Percentiles rank a stretch among this genome's conserved stretches.
These are phyloP conservation scores for Geotrichum fermentans DNA, from an alignment of 1,139 yeast genomes.

Conservation along the genomic window DNA sequence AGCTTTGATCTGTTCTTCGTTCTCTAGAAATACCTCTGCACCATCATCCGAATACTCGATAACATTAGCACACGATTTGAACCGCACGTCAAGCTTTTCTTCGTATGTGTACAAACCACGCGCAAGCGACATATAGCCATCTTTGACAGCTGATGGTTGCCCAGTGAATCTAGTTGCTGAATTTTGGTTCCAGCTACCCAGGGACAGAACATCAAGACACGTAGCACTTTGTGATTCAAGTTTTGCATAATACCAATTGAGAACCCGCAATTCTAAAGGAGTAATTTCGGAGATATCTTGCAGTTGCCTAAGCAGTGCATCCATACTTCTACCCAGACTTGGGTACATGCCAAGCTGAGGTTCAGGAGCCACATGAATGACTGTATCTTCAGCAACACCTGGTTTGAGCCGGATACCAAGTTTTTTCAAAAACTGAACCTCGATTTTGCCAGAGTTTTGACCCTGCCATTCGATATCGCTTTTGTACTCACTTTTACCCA, in stretches of 20 bases:
- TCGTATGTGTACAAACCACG: constrained; percentile 42
- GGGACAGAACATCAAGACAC: constrained; percentile 36
- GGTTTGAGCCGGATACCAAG: constrained; percentile 32
- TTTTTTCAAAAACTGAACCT: constrained; percentile 31
- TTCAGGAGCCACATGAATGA: constrained; percentile 36
- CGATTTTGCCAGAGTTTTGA: constrained; percentile 32
- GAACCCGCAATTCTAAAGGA: constrained; percentile 36
- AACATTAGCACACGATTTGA: constrained; percentile 39
- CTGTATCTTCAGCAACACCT: constrained; percentile 22
- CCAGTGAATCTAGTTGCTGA: constrained; percentile 40
- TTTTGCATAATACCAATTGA: constrained; percentile 44
- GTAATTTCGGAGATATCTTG: constrained; percentile 35
- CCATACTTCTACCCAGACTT: constrained; percentile 40
- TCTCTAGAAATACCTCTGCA: constrained; percentile 36
- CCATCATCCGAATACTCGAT: constrained; percentile 35
- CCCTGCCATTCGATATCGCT: constrained; percentile 18
- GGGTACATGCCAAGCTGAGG: constrained; percentile 38
- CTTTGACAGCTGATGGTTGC: constrained; percentile 38
- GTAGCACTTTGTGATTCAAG: constrained; percentile 41
- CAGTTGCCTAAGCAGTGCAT: constrained; percentile 35
- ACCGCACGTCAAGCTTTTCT: constrained; percentile 40
- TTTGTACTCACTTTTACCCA: constrained; percentile 16
- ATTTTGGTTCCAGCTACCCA: constrained; percentile 43
- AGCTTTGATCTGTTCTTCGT: constrained; percentile 40
- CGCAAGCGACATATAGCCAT: constrained; percentile 38